Evolutionary conservation across 345 rosid genomes (phyloP).

Genomic region (Theobroma cacao): DNA sequence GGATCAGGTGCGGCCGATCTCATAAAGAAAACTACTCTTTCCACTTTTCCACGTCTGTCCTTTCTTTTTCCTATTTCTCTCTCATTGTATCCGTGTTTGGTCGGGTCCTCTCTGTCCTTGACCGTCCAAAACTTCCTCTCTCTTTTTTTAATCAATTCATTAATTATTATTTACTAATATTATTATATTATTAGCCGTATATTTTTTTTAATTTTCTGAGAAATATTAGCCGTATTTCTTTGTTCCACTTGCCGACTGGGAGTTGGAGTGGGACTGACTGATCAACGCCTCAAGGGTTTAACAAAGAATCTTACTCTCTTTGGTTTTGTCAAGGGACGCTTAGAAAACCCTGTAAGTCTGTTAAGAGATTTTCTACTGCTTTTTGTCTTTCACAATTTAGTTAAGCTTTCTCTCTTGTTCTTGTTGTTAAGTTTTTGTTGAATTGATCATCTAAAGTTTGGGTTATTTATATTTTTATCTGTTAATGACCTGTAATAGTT

Average conservation of each 20-base stretch:
- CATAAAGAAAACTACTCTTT: not conserved
- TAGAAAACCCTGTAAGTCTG: not conserved
- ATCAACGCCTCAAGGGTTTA: not conserved
- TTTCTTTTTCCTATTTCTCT: not conserved
- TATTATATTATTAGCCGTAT: not conserved
- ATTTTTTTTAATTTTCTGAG: not conserved
- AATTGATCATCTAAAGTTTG: constrained; percentile 1
- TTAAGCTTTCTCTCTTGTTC: not conserved
- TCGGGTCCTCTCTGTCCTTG: not conserved
- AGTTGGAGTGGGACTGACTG: not conserved
- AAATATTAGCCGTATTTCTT: not conserved
- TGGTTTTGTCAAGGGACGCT: not conserved
- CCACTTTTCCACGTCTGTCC: not conserved
- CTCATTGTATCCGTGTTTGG: not conserved
- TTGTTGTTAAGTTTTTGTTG: not conserved
- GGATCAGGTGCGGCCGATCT: not conserved
- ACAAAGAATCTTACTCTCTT: not conserved
- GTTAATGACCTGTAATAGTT: not conserved
- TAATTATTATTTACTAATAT: too few species aligned
- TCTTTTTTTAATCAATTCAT: too few species aligned
- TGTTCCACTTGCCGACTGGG: not conserved
- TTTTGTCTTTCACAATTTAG: not conserved
- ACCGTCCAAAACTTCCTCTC: not conserved
- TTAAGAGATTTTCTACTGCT: not conserved
- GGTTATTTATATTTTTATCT: not conserved